Base-by-base conservation (phyloP, 2,329 filamentous ascomycete species). In the Fonsecaea monophora region DNA sequence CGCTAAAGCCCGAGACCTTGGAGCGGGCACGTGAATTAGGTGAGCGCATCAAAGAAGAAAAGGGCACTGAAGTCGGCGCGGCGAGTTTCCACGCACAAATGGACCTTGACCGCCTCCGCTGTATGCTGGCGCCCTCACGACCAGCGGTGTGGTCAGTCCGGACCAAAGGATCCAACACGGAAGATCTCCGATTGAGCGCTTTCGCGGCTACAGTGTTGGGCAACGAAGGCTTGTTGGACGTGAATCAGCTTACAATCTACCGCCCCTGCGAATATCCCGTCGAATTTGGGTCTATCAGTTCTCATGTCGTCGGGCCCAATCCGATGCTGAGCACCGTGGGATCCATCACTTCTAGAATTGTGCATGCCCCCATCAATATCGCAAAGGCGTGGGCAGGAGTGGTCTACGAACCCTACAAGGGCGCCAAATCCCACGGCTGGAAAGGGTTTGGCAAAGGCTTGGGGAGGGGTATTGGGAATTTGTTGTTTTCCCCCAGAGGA, bases 321-420 rank as follows among this genome's bases (percentile, higher is more conserved):
- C 92, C 0, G 87, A 86, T 73, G 91, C 92, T 92, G 0, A 86
- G 95, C 21, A 88, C 90, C 9, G 92, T 91, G 15, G 90, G 88
- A 15, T 88, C 92, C 0, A 86, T 87, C 50, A 91, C 93, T 0
- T 71, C 79, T 96, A 0, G 81, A 95, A 15, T 90, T 90, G 6
- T 94, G 93, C 25, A 83, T 94, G 56, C 88, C 89, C 45, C 90
- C 85, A 40, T 89, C 18, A 82, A 79, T 12, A 79, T 78, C 1
- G 79, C 81, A 10, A 79, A 81, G 53, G 81, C 83, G 66, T 77
- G 83, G 48, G 68, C 78, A 0, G 82, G 81, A 0, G 69, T 84
- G 1, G 76, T 81, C 54, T 76, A 73, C 21, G 79, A 82, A 55
- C 82, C 82, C 0, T 77, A 77, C 38, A 75, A 77, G n/a, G 81